Evolutionary conservation across 176 grass and related monocot genomes (phyloP).

Genomic region (Oryza longistaminata): DNA sequence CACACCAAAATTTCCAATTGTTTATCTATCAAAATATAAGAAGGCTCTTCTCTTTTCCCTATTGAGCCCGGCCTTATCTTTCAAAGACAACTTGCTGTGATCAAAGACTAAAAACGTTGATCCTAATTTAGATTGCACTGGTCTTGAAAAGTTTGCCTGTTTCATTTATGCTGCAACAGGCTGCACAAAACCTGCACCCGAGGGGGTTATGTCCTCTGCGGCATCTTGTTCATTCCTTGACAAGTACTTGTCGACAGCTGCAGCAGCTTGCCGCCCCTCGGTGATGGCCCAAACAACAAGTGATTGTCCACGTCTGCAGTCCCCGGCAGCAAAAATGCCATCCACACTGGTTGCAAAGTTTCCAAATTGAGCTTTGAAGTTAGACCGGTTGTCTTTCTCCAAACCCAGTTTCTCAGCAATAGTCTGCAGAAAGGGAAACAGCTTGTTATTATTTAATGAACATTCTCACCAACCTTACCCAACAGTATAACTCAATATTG

Average conservation of each 20-base stretch:
- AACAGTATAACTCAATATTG: background rate
- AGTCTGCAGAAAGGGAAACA: constrained; percentile 50
- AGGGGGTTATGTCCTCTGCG: constrained; percentile 15
- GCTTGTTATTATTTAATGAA: constrained; percentile 12
- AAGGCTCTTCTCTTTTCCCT: constrained; percentile 28
- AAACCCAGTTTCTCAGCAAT: constrained; percentile 72
- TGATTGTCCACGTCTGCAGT: constrained; percentile 94
- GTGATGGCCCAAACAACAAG: constrained; percentile 98
- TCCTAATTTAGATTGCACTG: constrained; percentile 21
- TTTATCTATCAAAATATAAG: constrained; percentile 40
- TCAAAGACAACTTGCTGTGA: constrained; percentile 24
- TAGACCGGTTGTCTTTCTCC: constrained; percentile 80
- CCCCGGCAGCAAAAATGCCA: constrained; percentile 88
- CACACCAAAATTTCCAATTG: constrained; percentile 49
- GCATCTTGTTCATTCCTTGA: constrained; percentile 47
- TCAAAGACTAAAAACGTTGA: constrained; percentile 30
- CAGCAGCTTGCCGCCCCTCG: constrained; percentile 84
- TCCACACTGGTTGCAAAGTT: constrained; percentile 82
- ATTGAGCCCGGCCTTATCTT: constrained; percentile 30
- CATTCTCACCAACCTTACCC: background rate
- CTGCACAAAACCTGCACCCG: constrained; percentile 56
- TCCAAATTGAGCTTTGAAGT: constrained; percentile 93
- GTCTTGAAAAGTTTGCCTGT: constrained; percentile 13
- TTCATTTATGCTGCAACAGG: constrained; percentile 54
- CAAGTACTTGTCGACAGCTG: constrained; percentile 71